Evolutionary conservation across 768 basidiomycete genomes (phyloP).

Genomic region (Phylloporus arenicola): DNA sequence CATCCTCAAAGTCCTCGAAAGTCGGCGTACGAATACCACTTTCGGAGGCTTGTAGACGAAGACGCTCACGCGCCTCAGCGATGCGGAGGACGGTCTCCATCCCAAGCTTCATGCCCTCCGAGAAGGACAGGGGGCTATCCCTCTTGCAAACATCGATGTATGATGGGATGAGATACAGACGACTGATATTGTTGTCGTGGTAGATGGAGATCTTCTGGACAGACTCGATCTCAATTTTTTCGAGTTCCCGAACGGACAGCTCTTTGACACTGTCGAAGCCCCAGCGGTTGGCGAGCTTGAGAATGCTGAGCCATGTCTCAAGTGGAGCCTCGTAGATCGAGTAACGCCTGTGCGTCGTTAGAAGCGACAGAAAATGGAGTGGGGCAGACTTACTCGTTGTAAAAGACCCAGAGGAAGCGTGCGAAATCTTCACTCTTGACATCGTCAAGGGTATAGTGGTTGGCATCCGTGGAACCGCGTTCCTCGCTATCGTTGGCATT

Average conservation of each 20-base stretch:
- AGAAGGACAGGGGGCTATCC: slow-evolving; percentile 31
- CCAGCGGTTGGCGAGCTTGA: slow-evolving; percentile 37
- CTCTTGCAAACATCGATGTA: slow-evolving; percentile 34
- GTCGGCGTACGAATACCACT: slow-evolving; percentile 29
- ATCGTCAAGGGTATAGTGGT: slow-evolving; percentile 42
- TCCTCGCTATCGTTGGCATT: slow-evolving; percentile 28
- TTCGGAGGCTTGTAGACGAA: slow-evolving; percentile 32
- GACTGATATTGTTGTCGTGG: slow-evolving; percentile 31
- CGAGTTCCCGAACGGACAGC: slow-evolving; percentile 36
- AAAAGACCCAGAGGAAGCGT: slow-evolving; percentile 57
- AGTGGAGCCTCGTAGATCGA: slow-evolving; percentile 36
- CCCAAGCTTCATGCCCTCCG: slow-evolving; percentile 41
- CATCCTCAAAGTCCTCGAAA: slow-evolving; percentile 30
- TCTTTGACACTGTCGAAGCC: slow-evolving; percentile 36
- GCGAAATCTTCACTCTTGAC: slow-evolving; percentile 45
- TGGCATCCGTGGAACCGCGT: slow-evolving; percentile 35
- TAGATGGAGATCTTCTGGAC: slow-evolving; percentile 38
- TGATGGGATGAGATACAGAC: slow-evolving; percentile 32
- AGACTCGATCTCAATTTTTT: slow-evolving; percentile 31
- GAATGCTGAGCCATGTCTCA: slow-evolving; percentile 39
- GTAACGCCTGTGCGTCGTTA: slow-evolving; percentile 26
- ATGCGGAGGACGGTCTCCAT: slow-evolving; percentile 34
- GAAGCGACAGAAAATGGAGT: neutral
- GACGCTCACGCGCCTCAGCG: slow-evolving; percentile 36
- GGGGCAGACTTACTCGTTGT: slow-evolving; percentile 46